These are phyloP conservation scores for Acer negundo DNA, from an alignment of 345 rosid genomes.

Conservation along the genomic window DNA sequence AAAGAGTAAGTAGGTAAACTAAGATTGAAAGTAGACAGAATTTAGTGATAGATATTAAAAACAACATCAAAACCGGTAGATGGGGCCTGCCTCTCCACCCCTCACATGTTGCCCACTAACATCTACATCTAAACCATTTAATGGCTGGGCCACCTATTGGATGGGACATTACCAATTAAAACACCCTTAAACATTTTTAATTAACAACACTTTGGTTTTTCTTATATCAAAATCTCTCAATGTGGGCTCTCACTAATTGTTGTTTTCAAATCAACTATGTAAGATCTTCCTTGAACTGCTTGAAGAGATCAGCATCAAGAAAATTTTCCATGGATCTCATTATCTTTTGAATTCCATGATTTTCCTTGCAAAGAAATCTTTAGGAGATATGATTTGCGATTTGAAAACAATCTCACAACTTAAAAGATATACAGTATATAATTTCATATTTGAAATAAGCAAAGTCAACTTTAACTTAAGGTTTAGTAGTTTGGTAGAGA, in stretches of 20 bases:
- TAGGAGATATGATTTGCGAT: neutral
- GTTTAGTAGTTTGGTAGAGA: neutral
- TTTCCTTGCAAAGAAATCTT: neutral
- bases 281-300: neutral
- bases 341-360: conserved; percentile 15
- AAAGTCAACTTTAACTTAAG: neutral
- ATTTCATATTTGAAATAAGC: too few species aligned
- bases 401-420: neutral
- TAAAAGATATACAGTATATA: too few species aligned
- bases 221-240: too few species aligned
- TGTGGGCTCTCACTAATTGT: neutral
- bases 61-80: neutral
- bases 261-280: conserved; percentile 27
- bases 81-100: conserved; percentile 42
- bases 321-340: conserved; percentile 14
- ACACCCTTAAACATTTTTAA: conserved; percentile 14
- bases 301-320: neutral
- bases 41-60: neutral
- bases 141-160: conserved; percentile 41
- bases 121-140: conserved; percentile 45
- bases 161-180: conserved; percentile 39
- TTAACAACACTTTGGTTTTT: too few species aligned
- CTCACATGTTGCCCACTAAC: conserved; percentile 61
- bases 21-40: neutral
- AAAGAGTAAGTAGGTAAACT: too few species aligned